A percentile compares a stretch with the other conserved stretches of the same genome.
Evolutionary conservation across 169 alveolate genomes (phyloP).

Genomic region (Nephromyces sp.): DNA sequence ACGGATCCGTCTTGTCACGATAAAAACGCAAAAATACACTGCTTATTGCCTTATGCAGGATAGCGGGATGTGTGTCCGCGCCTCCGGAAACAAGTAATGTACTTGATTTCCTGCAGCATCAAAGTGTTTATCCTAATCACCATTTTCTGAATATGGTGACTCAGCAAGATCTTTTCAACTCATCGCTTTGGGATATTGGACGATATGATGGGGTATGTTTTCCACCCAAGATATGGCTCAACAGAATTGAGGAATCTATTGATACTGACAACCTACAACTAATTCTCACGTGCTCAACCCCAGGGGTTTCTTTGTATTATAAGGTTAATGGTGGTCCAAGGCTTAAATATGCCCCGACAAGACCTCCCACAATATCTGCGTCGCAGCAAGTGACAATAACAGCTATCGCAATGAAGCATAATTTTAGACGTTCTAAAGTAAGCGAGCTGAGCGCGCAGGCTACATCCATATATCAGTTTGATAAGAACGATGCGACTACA

Average conservation of each 20-base stretch:
- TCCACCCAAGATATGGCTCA: background rate
- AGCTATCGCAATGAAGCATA: no score
- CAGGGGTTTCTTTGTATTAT: background rate
- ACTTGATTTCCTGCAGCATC: constrained; percentile 8
- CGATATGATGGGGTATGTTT: background rate
- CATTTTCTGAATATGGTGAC: constrained; percentile 17
- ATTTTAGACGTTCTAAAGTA: no score
- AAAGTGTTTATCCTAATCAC: constrained; percentile 6
- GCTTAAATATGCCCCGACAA: no score
- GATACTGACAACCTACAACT: background rate
- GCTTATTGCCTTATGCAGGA: no score
- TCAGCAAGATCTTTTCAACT: constrained; percentile 8
- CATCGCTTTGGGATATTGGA: constrained; percentile 3
- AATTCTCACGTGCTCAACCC: background rate
- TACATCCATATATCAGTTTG: no score
- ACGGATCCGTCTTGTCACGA: no score
- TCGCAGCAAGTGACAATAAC: no score
- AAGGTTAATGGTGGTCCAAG: no score
- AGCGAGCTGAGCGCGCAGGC: no score
- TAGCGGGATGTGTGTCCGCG: constrained; percentile 19
- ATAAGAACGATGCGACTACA: no score
- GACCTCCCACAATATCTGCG: no score
- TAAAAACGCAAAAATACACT: no score
- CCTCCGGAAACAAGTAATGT: constrained; percentile 25
- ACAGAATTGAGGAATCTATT: background rate